Percentiles rank a stretch among this genome's conserved stretches.
These are phyloP conservation scores for Aureobasidium melanogenum DNA, from an alignment of 2,329 filamentous ascomycete species.

Conservation along the genomic window DNA sequence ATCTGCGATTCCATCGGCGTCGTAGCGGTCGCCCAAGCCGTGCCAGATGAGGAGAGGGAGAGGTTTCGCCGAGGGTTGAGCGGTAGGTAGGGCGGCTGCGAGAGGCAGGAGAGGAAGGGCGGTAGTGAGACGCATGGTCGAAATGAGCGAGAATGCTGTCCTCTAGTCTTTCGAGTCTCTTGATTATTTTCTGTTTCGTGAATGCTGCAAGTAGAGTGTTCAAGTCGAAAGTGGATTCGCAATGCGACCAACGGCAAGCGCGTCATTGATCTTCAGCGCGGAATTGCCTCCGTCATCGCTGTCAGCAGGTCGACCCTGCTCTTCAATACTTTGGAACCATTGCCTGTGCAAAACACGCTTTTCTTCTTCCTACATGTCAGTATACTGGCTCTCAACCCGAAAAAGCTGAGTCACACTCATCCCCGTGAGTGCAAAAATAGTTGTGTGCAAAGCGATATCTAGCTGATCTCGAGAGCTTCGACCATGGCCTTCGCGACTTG, in stretches of 20 bases:
- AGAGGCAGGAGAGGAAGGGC: background rate
- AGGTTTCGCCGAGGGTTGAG: slow-evolving; percentile 35
- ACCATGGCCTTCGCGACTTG: too few species aligned
- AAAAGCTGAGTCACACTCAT: too few species aligned
- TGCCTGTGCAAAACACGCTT: too few species aligned
- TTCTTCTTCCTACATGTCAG: too few species aligned
- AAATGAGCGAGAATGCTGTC: background rate
- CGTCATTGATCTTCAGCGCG: background rate
- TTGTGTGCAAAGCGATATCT: too few species aligned
- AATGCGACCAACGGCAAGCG: background rate
- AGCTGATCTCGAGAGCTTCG: too few species aligned
- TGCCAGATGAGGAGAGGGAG: slow-evolving; percentile 95
- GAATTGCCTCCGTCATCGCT: background rate
- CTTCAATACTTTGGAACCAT: background rate
- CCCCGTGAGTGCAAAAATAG: too few species aligned
- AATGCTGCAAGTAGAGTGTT: background rate
- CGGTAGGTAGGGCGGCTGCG: background rate
- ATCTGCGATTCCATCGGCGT: slow-evolving; percentile 61
- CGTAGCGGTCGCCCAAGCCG: slow-evolving; percentile 68
- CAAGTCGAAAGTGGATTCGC: background rate
- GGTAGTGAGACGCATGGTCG: background rate
- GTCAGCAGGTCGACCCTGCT: background rate
- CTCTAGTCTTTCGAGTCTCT: background rate
- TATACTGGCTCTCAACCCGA: too few species aligned
- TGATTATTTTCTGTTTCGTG: background rate